Base-by-base conservation (phyloP, 208 protist genomes). In the Leishmania martiniquensis region DNA sequence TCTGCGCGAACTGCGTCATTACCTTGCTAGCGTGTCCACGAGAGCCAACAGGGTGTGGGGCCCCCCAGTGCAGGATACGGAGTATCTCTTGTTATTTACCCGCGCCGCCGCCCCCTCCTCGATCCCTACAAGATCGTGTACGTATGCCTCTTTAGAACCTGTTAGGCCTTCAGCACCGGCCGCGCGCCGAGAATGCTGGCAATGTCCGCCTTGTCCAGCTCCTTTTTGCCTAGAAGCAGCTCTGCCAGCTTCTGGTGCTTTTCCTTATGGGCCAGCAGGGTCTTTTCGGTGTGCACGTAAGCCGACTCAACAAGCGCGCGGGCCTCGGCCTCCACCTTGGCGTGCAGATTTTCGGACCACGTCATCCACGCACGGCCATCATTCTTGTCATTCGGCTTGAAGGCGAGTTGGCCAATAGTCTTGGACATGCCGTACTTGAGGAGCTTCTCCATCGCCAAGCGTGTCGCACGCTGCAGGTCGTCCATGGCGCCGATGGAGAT, bases 401-500 rank as follows among this genome's bases (percentile, higher is more conserved):
- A 97, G 62, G 96, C 90, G 37, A 98, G 87, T 69, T 95, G 87
- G 32, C 93, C 93, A 63, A 96, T 90, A 13, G 81, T 82, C 78
- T 95, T 92, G 66, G 93, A 96, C 94, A 97, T 97, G 75, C 96
- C 96, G 76, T 92, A 97, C 81, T 93, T 89, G 20, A 97, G 82
- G 52, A 98, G 83, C 80, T 96, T 93, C 62, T 97, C 92, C 88
- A 96, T 95, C 47, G 96, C 85, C 74, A 95, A 84, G 22, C 92
- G 85, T 42, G 93, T 97, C 44, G 96, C 96, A 17, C 94, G 87
- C 86, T 98, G 94, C 20, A 97, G 83, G 83, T 98, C 96, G 73
- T 98, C 96, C 91, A 96, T 93, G 7, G 96, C 96, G 62, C 96
- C 96, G 10, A 91, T 98, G 10, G 93, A 95, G 77, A 97, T 96